A percentile compares a stretch with the other conserved stretches of the same genome.
Conservation (phyloP, 805 yeast species). For the Clavispora vitiphila region DNA sequence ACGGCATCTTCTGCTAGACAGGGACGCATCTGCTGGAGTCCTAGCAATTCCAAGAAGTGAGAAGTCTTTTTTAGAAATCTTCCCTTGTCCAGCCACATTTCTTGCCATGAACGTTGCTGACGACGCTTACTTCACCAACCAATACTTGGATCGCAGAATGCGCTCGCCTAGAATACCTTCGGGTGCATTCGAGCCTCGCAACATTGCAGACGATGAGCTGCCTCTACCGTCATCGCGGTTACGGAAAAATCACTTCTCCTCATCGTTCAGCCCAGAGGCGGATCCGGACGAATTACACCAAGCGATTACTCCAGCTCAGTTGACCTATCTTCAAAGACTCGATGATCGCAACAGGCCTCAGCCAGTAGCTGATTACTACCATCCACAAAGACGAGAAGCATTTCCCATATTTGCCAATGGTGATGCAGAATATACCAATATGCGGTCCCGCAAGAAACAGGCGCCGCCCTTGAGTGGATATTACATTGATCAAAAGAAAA, state of each 20-base stretch:
- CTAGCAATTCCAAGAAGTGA: background rate
- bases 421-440: background rate
- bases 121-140: constrained; percentile 37
- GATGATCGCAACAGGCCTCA: background rate
- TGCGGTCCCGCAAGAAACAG: background rate
- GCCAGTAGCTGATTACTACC: constrained; percentile 4
- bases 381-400: background rate
- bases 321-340: constrained; percentile 10
- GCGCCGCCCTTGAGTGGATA: constrained; percentile 20
- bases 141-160: constrained; percentile 15
- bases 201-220: background rate
- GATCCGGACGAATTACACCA: constrained; percentile 25
- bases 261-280: background rate
- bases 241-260: background rate
- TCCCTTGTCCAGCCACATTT: no score
- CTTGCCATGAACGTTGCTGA: constrained; percentile 34
- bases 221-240: background rate
- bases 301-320: constrained; percentile 37
- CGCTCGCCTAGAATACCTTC: background rate
- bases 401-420: background rate
- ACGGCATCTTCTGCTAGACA: background rate
- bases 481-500: constrained; percentile 33
- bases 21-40: background rate
- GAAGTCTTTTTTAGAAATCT: background rate
- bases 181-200: background rate